Evolutionary conservation across 805 yeast species (phyloP).

Genomic region (Lipomyces starkeyi): DNA sequence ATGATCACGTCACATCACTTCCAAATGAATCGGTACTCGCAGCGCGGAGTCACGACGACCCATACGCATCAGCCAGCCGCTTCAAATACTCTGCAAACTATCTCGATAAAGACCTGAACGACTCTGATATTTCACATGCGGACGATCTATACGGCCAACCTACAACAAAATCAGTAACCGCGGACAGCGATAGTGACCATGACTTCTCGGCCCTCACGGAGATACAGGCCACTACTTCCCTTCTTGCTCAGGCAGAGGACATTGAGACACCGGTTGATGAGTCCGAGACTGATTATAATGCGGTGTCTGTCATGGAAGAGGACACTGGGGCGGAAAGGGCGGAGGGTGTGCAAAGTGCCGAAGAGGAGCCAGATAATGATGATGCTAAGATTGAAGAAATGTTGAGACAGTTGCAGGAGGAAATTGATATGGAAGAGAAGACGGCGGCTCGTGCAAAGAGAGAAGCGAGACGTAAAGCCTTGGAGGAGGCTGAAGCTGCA

Average conservation of each 20-base stretch:
- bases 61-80: neutral
- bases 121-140: neutral
- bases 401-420: slow-evolving; percentile 37
- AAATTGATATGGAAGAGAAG: slow-evolving; percentile 33
- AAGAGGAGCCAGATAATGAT: slow-evolving; percentile 45
- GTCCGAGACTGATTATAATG: slow-evolving; percentile 10
- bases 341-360: neutral
- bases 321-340: slow-evolving; percentile 5
- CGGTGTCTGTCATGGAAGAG: slow-evolving; percentile 3
- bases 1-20: neutral
- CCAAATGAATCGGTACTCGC: neutral
- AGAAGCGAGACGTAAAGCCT: slow-evolving; percentile 25
- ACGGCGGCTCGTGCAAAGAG: slow-evolving; percentile 28
- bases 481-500: slow-evolving; percentile 19
- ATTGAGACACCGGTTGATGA: slow-evolving; percentile 20
- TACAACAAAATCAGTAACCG: neutral
- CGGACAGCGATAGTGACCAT: slow-evolving; percentile 12
- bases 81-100: slow-evolving; percentile 23
- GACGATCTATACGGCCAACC: neutral
- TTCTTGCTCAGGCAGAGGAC: slow-evolving; percentile 15
- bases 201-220: slow-evolving; percentile 25
- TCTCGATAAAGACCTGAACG: slow-evolving; percentile 17
- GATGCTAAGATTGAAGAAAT: slow-evolving; percentile 50
- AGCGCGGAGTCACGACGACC: neutral
- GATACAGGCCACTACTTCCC: slow-evolving; percentile 20